phyloP scores from a whole-genome alignment of 176 grass and related monocot species.

The Ensete ventricosum region DNA sequence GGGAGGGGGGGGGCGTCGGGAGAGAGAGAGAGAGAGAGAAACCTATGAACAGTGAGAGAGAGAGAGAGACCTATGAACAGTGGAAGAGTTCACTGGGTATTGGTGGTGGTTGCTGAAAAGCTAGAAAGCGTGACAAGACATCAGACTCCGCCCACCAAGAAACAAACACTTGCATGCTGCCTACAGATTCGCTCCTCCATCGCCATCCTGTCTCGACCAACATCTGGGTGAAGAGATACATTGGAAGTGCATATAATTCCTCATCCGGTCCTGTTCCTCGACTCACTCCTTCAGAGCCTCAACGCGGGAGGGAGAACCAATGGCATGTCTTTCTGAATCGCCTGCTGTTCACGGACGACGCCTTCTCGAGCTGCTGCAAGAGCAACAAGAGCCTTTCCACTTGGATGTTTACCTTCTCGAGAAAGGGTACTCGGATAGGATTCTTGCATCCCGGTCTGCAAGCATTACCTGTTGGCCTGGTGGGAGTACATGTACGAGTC shows the following conservation, averaged over 20 bases:
- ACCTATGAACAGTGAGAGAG: neutral
- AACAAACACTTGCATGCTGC: neutral
- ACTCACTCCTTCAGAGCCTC: neutral
- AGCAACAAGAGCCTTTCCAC: constrained; percentile 2
- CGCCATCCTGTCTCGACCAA: neutral
- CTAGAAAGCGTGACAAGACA: neutral
- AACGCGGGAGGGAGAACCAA: neutral
- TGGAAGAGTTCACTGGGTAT: too few relatives aligned
- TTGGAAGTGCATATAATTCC: neutral
- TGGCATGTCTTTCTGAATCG: neutral
- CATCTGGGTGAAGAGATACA: too few relatives aligned
- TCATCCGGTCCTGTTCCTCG: neutral
- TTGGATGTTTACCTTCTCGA: neutral
- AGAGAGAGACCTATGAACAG: neutral
- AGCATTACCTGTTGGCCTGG: neutral
- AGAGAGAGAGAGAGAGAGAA: neutral
- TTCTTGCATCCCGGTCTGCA: neutral
- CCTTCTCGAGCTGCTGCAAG: constrained; percentile 5
- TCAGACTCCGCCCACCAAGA: neutral
- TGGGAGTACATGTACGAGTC: neutral
- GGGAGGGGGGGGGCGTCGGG: too few relatives aligned
- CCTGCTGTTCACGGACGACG: neutral
- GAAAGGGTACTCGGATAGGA: neutral
- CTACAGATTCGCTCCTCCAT: neutral
- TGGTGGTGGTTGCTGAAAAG: neutral